Conservation (phyloP, 202 grass and related monocot genomes). For the Cymbopogon flexuosus region DNA sequence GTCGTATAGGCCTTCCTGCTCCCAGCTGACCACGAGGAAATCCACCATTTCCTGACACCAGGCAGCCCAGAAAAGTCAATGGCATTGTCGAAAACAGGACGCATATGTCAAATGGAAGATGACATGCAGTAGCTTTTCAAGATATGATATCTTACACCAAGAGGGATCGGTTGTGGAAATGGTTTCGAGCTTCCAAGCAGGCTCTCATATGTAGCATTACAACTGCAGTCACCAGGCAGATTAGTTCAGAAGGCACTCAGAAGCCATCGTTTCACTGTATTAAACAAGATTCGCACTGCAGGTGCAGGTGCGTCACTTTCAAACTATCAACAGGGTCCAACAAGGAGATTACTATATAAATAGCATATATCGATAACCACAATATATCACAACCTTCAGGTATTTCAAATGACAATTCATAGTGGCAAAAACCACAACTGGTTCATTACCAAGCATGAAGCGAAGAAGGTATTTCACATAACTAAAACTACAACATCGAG, state of each 20-base stretch:
- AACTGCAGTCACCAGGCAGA: constrained; percentile 42
- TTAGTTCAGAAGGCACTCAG: not conserved
- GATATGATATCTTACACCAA: constrained; percentile 50
- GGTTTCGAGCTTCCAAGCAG: constrained; percentile 76
- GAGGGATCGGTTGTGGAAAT: constrained; percentile 66
- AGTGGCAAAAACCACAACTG: not conserved
- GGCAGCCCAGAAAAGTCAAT: constrained; percentile 17
- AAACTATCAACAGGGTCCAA: not conserved
- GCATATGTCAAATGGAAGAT: not conserved
- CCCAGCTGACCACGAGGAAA: constrained; percentile 71
- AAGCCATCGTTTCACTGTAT: not conserved
- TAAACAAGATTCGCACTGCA: constrained; percentile 11
- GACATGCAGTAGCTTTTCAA: not conserved
- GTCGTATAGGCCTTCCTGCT: constrained; percentile 72
- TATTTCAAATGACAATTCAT: not conserved
- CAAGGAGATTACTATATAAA: constrained; percentile 3
- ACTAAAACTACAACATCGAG: not conserved
- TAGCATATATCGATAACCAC: not conserved
- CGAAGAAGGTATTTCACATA: not conserved
- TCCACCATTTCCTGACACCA: constrained; percentile 67
- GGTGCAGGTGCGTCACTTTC: not conserved
- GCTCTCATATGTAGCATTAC: constrained; percentile 84
- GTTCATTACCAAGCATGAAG: not conserved
- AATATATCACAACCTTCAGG: not conserved
- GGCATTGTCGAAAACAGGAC: not conserved